Base-by-base conservation (phyloP, 139 green algal genomes). In the Raphidocelis subcapitata region DNA sequence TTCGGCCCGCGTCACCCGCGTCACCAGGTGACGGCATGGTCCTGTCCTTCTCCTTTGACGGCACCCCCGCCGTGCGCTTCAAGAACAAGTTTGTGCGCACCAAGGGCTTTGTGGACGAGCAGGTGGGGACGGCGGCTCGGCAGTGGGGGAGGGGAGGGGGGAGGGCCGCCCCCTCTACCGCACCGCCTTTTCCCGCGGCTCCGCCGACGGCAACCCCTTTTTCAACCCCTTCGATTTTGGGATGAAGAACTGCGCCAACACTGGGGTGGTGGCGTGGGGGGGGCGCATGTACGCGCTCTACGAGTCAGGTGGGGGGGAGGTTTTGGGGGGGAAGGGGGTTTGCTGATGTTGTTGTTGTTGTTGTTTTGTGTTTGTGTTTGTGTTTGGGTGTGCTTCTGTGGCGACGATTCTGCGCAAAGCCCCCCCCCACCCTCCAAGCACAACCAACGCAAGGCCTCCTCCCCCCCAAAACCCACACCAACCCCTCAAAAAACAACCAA, bases 221-320 rank as follows among this genome's bases (percentile, higher is more conserved):
- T 89, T 86, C 75, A 87, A 89, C 74, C 77, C 77, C 5, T 74
- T 89, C 26, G 80, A 89, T 52, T 77, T 84, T 20, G 57, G 20
- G 24, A 80, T 89, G 31, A 89, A 89, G 60, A 87, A 86, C 54
- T 79, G 85, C 51, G 79, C 81, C 37, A 89, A 89, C 70, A 89
- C 84, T 0, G 76, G 79, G 10, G 76, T 89, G 49, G 10, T 89
- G 20, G 41, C 75, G 26, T 89, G 84, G 84, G 84, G 46, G 0
- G 69, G 71, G 2, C 44, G 67, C 47, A 59, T 87, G 44, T 77
- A 73, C 31, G 79, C 79, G 0, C 63, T 89, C 41, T 89, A 78
- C 21, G 72, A 78, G 72, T 62, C 24, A 62, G 55, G 20, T 57
- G 18, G 49, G 49, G 18, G 49, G 18, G 49, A 20, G 49, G 20